A percentile compares a stretch with the other conserved stretches of the same genome.
Conservation (phyloP, 164 flowering plant species). For the Tetracentron sinense region DNA sequence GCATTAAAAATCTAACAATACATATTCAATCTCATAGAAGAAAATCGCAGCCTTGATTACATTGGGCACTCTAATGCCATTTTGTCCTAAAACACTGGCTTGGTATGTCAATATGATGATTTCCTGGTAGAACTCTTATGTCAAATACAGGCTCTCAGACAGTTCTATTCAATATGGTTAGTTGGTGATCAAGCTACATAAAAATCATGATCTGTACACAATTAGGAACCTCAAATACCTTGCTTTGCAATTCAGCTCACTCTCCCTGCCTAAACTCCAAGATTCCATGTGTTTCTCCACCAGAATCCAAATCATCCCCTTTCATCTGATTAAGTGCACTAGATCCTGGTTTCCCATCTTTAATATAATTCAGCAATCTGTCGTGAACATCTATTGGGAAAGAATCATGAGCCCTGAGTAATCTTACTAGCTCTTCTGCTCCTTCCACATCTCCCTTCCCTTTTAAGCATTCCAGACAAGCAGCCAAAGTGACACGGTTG, state of each 20-base stretch:
- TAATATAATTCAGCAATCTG: constrained; percentile 16
- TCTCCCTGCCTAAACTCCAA: not conserved
- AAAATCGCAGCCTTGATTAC: too few relatives aligned
- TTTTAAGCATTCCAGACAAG: constrained; percentile 32
- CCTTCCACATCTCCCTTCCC: constrained; percentile 25
- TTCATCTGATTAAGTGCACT: constrained; percentile 15
- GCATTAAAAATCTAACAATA: too few relatives aligned
- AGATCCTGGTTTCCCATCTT: constrained; percentile 12
- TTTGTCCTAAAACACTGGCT: not conserved
- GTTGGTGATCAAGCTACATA: too few relatives aligned
- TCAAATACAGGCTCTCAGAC: not conserved
- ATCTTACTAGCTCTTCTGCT: constrained; percentile 22
- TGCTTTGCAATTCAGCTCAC: not conserved
- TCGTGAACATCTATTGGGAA: constrained; percentile 14
- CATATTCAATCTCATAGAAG: too few relatives aligned
- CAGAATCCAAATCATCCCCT: constrained; percentile 5
- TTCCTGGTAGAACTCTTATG: not conserved
- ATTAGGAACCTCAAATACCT: not conserved
- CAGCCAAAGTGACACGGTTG: constrained; percentile 10
- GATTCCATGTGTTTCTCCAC: not conserved
- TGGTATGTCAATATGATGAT: not conserved
- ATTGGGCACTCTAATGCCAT: too few relatives aligned
- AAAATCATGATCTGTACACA: not conserved
- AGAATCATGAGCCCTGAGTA: constrained; percentile 13
- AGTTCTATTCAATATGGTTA: not conserved